Base-by-base conservation (phyloP, 2,329 filamentous ascomycete species). In the Thelonectria rubi region DNA sequence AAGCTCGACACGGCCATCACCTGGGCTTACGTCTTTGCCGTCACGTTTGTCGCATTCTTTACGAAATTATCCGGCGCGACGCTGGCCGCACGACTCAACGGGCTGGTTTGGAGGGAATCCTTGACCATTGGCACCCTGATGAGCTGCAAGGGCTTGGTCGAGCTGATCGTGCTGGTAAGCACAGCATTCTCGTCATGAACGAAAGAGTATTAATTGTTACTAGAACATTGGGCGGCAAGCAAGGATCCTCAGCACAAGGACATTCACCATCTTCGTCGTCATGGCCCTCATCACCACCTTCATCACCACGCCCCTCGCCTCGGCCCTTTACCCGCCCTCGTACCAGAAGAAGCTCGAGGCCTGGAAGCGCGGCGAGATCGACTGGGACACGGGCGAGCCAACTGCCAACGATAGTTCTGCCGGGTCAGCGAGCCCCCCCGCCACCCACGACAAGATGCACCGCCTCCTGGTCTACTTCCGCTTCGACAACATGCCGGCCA, bases 111-210 rank as follows among this genome's bases (percentile, higher is more conserved):
- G 94, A 86, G 93, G 61, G 94, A 97, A 75, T 93, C 91, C 59
- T 86, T 95, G 42, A 88, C 92, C 2, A 94, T 97, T 67, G 94
- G 94, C 12, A 87, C 90, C 18, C 78, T 97, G 72, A 98, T 97
- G 94, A 95, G 92, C 77, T 98, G 94, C 78, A 98, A 98, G 77
- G 94, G 94, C 69, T 82, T 97, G 9, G 93, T 97, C 0, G 94
- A 97, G 77, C 80, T 97, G 56, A 97, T 97, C 75, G 94, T 97
- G 15, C 77, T 63, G 15, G 42, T 46, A 24, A 24, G 42, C 5
- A 17, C 18, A 43, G 7, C 40, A 18, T 20, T 14, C 15, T 43
- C n/a, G 9, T 24, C 18, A 46, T 18, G n/a, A 8, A 3, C 18
- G 10, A 17, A n/a, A n/a, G n/a, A n/a, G n/a, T n/a, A n/a, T n/a